Percentiles rank a stretch among this genome's conserved stretches.
These are phyloP conservation scores for Xylaria curta DNA, from an alignment of 495 filamentous ascomycete genomes.

Conservation along the genomic window DNA sequence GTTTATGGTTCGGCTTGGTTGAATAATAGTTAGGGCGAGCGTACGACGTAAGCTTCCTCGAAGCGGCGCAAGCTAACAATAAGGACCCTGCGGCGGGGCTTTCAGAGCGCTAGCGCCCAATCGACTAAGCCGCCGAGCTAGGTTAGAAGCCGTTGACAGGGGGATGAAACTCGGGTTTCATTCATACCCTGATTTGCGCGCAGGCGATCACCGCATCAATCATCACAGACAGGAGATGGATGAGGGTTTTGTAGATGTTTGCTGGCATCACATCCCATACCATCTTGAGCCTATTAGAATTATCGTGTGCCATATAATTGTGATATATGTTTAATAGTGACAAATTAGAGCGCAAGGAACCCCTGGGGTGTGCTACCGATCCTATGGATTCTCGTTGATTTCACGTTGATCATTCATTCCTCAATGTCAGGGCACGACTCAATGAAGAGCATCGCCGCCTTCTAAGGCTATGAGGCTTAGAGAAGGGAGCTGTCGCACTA, in stretches of 20 bases:
- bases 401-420: background rate
- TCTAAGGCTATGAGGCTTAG: background rate
- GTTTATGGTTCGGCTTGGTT: background rate
- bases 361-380: background rate
- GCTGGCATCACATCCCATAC: background rate
- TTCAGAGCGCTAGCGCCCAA: background rate
- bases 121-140: slow-evolving; percentile 13
- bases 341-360: background rate
- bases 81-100: background rate
- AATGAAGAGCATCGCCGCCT: background rate
- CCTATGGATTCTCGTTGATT: background rate
- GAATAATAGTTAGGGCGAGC: background rate
- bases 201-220: background rate
- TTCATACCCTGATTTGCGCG: slow-evolving; percentile 8
- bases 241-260: background rate
- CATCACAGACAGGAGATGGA: background rate
- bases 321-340: background rate
- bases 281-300: background rate
- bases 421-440: background rate
- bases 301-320: background rate
- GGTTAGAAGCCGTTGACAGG: slow-evolving; percentile 8
- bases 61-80: background rate
- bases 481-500: background rate
- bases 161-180: slow-evolving; percentile 15
- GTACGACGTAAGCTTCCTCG: background rate